Evolutionary conservation across 306 rosid genomes (phyloP), one percentile per base, ranked within the genome.

Genomic region (Lotus japonicus): DNA sequence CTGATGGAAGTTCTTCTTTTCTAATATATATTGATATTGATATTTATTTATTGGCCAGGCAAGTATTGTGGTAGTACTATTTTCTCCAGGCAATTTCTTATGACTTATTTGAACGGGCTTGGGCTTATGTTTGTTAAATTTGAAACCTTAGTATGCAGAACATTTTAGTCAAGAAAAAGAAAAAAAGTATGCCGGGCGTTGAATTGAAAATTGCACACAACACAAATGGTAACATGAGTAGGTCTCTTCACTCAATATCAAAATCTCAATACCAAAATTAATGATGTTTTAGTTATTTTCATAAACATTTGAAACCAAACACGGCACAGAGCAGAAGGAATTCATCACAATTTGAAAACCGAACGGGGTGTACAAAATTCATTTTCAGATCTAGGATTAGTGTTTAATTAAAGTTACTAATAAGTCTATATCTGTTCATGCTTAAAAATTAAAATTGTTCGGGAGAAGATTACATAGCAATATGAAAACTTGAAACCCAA

Each of bases 211-310:
- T 71, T 71, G 66, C 15, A 11, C 11, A 8, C 16, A 7, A 49
- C 28, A 12, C 43, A 12, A 52, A 79, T 81, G 88, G 76, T 76
- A 63, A 15, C 79, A 46, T 42, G 66, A 70, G 43, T 73, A 33
- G 68, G 60, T 71, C 68, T 42, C 58, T 53, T 64, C 16, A 45
- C 68, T 49, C 80, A 68, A 50, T 77, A 86, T 70, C 76, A 74
- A 74, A 79, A 81, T 66, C 48, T 69, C 19, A 71, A 35, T 55
- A 16, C 48, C 63, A 3, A 16, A 50, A 51, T 18, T 18, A 51
- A 9, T 49, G 55, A 2, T 10, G 26, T 21, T 53, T 19, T 18
- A 19, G 1, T 19, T 2, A 53, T 21, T 21, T 53, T n/a, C 11
- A 23, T 26, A 11, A 23, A 12, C 4, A 26, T 26, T 26, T n/a